phyloP scores from a whole-genome alignment of 2,329 filamentous ascomycete species.

The Cercospora zeae-maydis region DNA sequence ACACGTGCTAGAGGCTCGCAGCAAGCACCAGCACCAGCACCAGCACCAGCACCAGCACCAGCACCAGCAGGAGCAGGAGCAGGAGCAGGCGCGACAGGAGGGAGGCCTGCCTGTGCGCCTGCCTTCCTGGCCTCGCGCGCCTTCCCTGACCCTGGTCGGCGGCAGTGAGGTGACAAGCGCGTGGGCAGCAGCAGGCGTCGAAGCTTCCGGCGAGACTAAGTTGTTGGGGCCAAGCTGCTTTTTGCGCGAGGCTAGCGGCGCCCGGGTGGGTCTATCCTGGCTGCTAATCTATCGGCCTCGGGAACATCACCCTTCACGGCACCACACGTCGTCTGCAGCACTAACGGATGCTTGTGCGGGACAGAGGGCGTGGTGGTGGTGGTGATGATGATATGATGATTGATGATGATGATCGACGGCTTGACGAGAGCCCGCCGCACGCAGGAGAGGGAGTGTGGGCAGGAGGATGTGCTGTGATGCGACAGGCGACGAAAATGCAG shows the following conservation, averaged over 20 bases:
- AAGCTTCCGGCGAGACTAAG: constrained; percentile 11
- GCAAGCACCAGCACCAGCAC: no score
- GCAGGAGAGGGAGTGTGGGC: background rate
- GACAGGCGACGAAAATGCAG: background rate
- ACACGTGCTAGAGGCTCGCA: constrained; percentile 2
- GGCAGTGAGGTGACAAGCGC: constrained; percentile 22
- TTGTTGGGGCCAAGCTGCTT: constrained; percentile 26
- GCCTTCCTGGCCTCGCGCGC: no score
- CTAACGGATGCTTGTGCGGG: background rate
- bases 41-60: no score
- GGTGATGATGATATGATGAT: no score
- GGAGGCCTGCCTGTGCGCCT: background rate
- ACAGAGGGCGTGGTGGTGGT: constrained; percentile 1
- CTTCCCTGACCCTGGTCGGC: constrained; percentile 19
- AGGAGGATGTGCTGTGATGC: background rate
- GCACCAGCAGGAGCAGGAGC: no score
- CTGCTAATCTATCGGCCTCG: constrained; percentile 32
- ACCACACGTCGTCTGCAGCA: constrained; percentile 5
- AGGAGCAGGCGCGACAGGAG: constrained; percentile 24
- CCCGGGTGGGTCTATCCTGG: constrained; percentile 29
- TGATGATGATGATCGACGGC: constrained; percentile 10
- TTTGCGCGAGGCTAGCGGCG: constrained; percentile 26
- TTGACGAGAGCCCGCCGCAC: background rate
- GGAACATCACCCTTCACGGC: constrained; percentile 26
- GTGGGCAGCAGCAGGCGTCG: constrained; percentile 21